phyloP scores from a whole-genome alignment of 2,329 filamentous ascomycete genomes.

The Emergomyces africanus region DNA sequence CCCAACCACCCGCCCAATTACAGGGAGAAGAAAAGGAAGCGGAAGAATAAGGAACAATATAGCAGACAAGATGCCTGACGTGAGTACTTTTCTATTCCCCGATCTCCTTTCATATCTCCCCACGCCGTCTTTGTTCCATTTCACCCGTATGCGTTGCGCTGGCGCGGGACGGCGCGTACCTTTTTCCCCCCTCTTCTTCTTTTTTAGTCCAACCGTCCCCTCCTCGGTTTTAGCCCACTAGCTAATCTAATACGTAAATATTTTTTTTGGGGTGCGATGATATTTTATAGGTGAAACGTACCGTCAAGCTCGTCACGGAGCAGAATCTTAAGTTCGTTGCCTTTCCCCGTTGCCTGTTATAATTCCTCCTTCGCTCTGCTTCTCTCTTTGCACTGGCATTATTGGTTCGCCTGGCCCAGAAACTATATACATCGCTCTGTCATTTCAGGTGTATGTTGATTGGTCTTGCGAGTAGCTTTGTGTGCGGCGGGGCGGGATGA shows the following conservation, averaged over 20 bases:
- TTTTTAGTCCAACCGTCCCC: not conserved
- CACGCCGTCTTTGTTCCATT: too few relatives aligned
- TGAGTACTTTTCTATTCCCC: constrained; percentile 16
- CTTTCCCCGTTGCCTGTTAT: constrained; percentile 2
- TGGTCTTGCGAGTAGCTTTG: not conserved
- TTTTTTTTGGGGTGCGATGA: not conserved
- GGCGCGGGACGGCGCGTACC: not conserved
- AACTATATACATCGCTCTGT: not conserved
- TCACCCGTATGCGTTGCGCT: not conserved
- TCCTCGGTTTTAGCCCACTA: not conserved
- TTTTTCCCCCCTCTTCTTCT: not conserved
- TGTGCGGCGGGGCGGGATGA: not conserved
- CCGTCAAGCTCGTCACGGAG: constrained; percentile 84
- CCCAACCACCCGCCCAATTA: not conserved
- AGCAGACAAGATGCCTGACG: constrained; percentile 32
- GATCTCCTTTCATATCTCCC: not conserved
- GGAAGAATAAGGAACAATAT: not conserved
- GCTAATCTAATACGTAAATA: constrained; percentile 2
- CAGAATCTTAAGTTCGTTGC: constrained; percentile 76
- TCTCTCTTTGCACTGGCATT: not conserved
- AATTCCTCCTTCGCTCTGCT: not conserved
- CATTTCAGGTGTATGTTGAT: not conserved
- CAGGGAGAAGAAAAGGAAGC: not conserved
- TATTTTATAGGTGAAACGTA: constrained; percentile 58
- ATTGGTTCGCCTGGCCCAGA: not conserved